Percentiles rank a stretch among this genome's conserved stretches.
These are phyloP conservation scores for Termitomyces sp. DNA, from an alignment of 768 basidiomycete genomes.

Conservation along the genomic window DNA sequence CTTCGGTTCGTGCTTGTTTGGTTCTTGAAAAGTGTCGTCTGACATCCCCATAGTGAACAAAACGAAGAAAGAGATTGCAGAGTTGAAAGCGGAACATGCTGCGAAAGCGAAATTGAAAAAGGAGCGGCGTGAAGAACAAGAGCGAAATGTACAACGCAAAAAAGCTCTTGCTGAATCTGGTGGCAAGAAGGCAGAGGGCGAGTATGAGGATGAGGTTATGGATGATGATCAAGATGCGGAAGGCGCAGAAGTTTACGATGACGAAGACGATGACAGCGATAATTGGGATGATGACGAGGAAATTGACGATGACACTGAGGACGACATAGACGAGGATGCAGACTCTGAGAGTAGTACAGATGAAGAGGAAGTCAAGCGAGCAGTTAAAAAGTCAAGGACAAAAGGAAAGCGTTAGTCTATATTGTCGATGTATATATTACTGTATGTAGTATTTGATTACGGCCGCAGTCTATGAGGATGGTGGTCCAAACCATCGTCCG, in stretches of 20 bases:
- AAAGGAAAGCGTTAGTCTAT: conserved; percentile 43
- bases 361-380: conserved; percentile 43
- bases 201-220: conserved; percentile 31
- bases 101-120: conserved; percentile 75
- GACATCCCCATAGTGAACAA: conserved; percentile 73
- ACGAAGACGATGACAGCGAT: conserved; percentile 36
- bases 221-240: conserved; percentile 32
- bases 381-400: conserved; percentile 56
- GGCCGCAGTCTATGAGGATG: conserved; percentile 3
- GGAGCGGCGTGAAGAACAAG: conserved; percentile 85
- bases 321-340: conserved; percentile 26
- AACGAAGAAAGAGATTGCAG: conserved; percentile 69
- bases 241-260: conserved; percentile 38
- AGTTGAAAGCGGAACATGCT: conserved; percentile 71
- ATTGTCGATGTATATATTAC: conserved; percentile 6
- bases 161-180: conserved; percentile 37
- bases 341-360: conserved; percentile 45
- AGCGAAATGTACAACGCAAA: conserved; percentile 86
- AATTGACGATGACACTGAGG: conserved; percentile 41
- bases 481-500: conserved; percentile 28
- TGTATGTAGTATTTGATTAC: conserved; percentile 4
- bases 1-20: conserved; percentile 62
- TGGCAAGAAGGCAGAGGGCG: conserved; percentile 25
- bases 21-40: conserved; percentile 1
- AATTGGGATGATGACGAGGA: conserved; percentile 64